A percentile compares a stretch with the other conserved stretches of the same genome.
phyloP scores from a whole-genome alignment of 441 rosid species.

The Eruca vesicaria region DNA sequence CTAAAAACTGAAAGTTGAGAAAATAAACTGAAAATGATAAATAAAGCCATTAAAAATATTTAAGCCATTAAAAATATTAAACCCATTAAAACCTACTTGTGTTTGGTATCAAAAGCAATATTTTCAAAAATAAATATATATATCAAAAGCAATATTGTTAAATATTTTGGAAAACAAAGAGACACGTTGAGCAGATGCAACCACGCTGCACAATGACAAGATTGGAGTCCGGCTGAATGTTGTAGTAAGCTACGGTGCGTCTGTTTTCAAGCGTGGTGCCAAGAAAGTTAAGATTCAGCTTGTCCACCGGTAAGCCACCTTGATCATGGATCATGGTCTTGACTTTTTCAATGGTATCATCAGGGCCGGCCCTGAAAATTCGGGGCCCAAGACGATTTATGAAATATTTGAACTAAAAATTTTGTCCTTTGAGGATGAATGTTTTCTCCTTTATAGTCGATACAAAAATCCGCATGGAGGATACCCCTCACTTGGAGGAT shows the following conservation, averaged over 20 bases:
- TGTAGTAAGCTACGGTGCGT: not conserved
- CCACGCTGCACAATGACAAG: not conserved
- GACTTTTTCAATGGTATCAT: constrained; percentile 14
- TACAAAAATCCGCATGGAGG: constrained; percentile 15
- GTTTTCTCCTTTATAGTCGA: constrained; percentile 8
- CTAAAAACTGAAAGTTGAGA: not conserved
- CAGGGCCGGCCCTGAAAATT: too few relatives aligned
- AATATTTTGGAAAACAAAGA: not conserved
- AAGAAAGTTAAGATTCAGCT: not conserved
- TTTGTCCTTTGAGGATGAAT: not conserved
- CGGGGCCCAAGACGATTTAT: too few relatives aligned
- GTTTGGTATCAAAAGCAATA: not conserved
- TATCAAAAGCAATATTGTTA: not conserved
- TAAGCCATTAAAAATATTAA: too few relatives aligned
- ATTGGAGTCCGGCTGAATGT: not conserved
- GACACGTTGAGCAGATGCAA: not conserved
- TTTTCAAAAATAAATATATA: too few relatives aligned
- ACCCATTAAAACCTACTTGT: not conserved
- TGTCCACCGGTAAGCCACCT: not conserved
- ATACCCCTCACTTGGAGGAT: too few relatives aligned
- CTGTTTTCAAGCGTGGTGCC: not conserved
- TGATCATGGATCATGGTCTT: constrained; percentile 15
- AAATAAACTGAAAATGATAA: not conserved
- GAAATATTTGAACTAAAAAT: too few relatives aligned
- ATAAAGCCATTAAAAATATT: too few relatives aligned